Evolutionary conservation across 2,329 filamentous ascomycete genomes (phyloP), one percentile per base, ranked within the genome.

Genomic region (Trichoderma asperellum): DNA sequence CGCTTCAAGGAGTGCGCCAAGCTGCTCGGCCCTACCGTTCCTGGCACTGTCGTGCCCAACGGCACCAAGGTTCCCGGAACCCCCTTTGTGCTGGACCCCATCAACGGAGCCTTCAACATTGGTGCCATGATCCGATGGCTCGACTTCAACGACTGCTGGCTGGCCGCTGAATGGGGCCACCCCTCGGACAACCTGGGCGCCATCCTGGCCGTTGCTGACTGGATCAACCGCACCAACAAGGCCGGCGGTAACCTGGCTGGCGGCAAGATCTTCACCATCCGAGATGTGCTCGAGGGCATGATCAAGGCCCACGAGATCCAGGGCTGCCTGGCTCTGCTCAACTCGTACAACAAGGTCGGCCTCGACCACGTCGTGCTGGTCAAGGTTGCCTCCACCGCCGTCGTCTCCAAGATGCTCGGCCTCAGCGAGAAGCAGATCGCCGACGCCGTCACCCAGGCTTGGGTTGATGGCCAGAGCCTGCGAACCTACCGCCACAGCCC

Each of bases 101-200:
- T 98, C 79, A 95, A 95, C 77, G 96, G 91, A 72, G 96, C 96
- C 73, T 98, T 99, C 89, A 98, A 98, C 87, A 98, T 99, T 76
- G 96, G 96, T 76, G 92, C 96, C 77, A 97, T 97, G 91, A 97
- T 99, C 84, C 89, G 96, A 79, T 99, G 96, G 96, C 89, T 99
- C 77, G 96, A 99, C 85, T 99, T 98, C 88, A 99, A 99, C 82
- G 96, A 99, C 88, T 98, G 96, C 89, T 99, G 95, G 96, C 87
- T 98, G 73, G 96, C 95, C 56, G 96, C 96, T 68, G 96, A 99
- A 85, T 99, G 96, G 96, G 96, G 96, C 70, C 96, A 99, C 82
- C 96, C 96, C 72, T 97, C 94, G 5, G 96, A 99, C 86, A 99
- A 99, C 86, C 83, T 99, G 75, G 96, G 96, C 72, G 96, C 95